A percentile compares a stretch with the other conserved stretches of the same genome.
Evolutionary conservation across 2,329 filamentous ascomycete species (phyloP).

Genomic region (Aspergillus aculeatinus): DNA sequence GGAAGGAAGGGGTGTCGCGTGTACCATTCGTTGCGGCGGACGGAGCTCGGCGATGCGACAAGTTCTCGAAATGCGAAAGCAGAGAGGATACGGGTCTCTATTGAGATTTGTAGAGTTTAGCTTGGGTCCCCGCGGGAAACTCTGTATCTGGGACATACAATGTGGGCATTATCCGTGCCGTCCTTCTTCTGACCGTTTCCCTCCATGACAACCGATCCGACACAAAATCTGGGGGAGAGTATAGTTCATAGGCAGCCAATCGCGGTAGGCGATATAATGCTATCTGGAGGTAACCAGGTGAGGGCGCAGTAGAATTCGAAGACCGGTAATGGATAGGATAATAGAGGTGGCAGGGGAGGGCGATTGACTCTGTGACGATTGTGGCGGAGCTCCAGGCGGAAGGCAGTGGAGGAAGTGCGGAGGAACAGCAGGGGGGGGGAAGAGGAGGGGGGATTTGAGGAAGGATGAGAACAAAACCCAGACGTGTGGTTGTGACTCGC

Average conservation of each 20-base stretch:
- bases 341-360: conserved; percentile 1
- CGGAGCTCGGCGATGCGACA: conserved; percentile 39
- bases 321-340: conserved; percentile 1
- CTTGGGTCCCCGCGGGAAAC: neutral
- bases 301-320: neutral
- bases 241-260: conserved; percentile 32
- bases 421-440: conserved; percentile 24
- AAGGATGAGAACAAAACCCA: neutral
- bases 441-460: conserved; percentile 15
- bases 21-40: conserved; percentile 28
- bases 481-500: neutral
- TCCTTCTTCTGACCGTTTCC: conserved; percentile 34
- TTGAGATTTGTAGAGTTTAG: conserved; percentile 6
- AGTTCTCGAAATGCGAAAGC: conserved; percentile 50
- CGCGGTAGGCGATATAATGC: neutral
- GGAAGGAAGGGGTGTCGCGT: conserved; percentile 29
- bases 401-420: conserved; percentile 1
- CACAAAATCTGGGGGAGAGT: conserved; percentile 20
- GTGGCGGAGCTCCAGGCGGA: conserved; percentile 7
- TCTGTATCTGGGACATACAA: conserved; percentile 28
- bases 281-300: neutral
- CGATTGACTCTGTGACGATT: neutral
- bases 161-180: conserved; percentile 37
- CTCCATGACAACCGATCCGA: conserved; percentile 35
- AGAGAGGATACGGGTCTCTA: conserved; percentile 51